Evolutionary conservation across 73 alveolate genomes (phyloP), one percentile per base, ranked within the genome.

Genomic region (Stentor coeruleus): DNA sequence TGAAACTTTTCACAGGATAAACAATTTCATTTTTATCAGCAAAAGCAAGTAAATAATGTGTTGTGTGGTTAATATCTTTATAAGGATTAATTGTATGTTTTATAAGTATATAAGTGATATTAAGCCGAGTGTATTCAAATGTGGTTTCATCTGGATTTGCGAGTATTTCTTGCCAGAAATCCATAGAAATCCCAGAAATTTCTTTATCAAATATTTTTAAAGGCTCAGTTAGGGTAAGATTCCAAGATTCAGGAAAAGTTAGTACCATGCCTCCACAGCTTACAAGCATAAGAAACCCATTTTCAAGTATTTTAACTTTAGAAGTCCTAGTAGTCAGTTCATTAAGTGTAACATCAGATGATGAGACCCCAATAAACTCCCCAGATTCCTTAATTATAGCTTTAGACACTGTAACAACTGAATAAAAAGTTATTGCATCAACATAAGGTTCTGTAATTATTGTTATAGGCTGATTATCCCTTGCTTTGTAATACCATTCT

Each of bases 401-500:
- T 33, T 66, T 20, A 26, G 79, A 66, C n/a, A 66, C 37, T 0
- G 79, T 66, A 26, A 66, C n/a, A 20, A 66, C 37, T 31, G 40
- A 20, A 20, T 20, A 20, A 26, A 33, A 31, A 33, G 79, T 20
- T 0, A 1, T 31, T 66, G 39, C 33, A 2, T 66, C 79, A 11
- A 31, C 33, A 33, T 66, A 66, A 26, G 79, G 79, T 40, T 66
- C 79, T 14, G 79, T 66, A 20, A 66, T 66, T 66, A 66, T 66
- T 11, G 33, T 33, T 28, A 15, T 14, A 26, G 49, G 49, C 33
- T 66, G 49, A 28, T 66, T 20, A 66, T 66, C 37, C 11, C 11
- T 66, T 20, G 41, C 79, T 20, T 31, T 66, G 37, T 66, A 66
- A 66, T 66, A 66, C 79, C 79, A 66, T 66, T 66, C 79, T 66